These are phyloP conservation scores for Camellia japonica DNA, from an alignment of 148 eudicot genomes.

Conservation along the genomic window DNA sequence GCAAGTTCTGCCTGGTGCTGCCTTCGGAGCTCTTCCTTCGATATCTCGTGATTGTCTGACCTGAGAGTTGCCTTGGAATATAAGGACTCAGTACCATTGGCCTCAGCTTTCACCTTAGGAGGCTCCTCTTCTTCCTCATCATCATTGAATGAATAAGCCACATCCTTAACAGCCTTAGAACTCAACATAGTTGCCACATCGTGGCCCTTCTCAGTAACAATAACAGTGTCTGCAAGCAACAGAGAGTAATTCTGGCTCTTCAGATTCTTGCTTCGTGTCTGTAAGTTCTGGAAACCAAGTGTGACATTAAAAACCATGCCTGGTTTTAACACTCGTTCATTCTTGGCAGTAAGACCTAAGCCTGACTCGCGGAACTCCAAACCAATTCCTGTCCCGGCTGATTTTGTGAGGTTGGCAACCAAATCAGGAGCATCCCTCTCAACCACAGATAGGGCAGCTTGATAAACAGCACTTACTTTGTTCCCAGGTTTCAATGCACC, in stretches of 20 bases:
- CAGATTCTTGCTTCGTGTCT: constrained; percentile 47
- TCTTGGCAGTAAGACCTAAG: constrained; percentile 62
- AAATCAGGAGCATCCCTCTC: constrained; percentile 80
- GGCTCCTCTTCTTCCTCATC: constrained; percentile 55
- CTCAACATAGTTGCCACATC: constrained; percentile 53
- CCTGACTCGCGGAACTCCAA: constrained; percentile 92
- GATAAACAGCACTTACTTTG: constrained; percentile 48
- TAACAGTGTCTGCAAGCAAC: constrained; percentile 78
- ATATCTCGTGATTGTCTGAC: constrained; percentile 75
- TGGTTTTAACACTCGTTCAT: constrained; percentile 57
- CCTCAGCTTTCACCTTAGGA: constrained; percentile 43
- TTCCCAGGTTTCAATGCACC: constrained; percentile 68
- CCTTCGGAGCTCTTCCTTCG: constrained; percentile 79
- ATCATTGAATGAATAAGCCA: constrained; percentile 83
- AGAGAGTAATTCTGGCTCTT: constrained; percentile 70
- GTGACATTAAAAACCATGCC: constrained; percentile 87
- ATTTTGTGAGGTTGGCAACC: constrained; percentile 64
- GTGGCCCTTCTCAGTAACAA: constrained; percentile 45
- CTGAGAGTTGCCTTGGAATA: constrained; percentile 75
- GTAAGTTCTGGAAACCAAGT: constrained; percentile 81
- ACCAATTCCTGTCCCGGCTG: constrained; percentile 94
- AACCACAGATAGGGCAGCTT: constrained; percentile 69
- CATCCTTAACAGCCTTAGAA: constrained; percentile 75
- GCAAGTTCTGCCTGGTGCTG: constrained; percentile 97
- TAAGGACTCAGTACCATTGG: constrained; percentile 29